Evolutionary conservation across 2,329 filamentous ascomycete species (phyloP), one percentile per base, ranked within the genome.

Genomic region (Acrocalymma vagum): DNA sequence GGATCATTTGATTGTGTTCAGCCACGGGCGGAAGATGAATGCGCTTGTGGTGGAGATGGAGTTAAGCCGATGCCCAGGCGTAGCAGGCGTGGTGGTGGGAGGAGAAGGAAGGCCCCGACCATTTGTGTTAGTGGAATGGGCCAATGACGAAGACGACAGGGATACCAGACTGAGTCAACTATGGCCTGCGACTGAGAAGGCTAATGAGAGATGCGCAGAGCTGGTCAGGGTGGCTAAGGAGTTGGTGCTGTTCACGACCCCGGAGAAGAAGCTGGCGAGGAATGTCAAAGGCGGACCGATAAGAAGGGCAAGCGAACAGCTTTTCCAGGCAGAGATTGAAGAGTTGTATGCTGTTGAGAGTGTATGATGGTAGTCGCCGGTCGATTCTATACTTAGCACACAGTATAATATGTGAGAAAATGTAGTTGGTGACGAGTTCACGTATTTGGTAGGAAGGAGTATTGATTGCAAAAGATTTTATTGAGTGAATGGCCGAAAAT

Each of bases 1-100:
- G 0, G 77, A 80, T 42, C 73, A 77, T 45, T 62, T 80, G 29
- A 73, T 80, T 11, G 76, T 80, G 10, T 72, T 81, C 23, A 73
- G 71, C 2, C 78, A 74, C 30, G 77, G 77, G 18, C 75, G 79
- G 60, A 80, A 80, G 55, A 51, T 79, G 6, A 24, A 42, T 29
- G 45, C 38, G 6, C 15, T 10, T 9, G 21, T 24, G 3, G 10
- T 45, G 7, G 29, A 45, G 20, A 38, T 26, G 17, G 17, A 30
- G 13, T 16, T 50, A 7, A 14, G 18, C 9, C 22, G 21, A n/a
- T 26, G 21, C 30, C 34, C 25, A 17, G 30, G 23, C 13, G 38
- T 47, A 5, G n/a, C 13, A 8, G 35, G 17, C 6, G 42, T 38
- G 31, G 29, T 50, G 10, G 39, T 50, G 5, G 49, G 42, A 4